Base-by-base conservation (phyloP, 2,329 filamentous ascomycete species). In the Fusarium stilboides region DNA sequence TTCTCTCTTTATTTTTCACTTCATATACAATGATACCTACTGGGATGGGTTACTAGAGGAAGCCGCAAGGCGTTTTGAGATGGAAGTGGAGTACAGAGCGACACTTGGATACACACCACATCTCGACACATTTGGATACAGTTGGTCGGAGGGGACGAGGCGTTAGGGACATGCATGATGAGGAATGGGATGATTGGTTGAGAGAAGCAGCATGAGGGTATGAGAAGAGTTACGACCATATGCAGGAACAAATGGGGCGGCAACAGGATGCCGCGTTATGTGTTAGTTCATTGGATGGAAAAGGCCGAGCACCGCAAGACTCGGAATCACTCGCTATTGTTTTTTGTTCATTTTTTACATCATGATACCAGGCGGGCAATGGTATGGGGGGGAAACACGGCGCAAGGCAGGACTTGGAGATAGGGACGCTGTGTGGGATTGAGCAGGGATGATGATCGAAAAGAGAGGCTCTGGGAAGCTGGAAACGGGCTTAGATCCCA, bases 1-100 rank as follows among this genome's bases (percentile, higher is more conserved):
- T 71, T 57, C 59, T 64, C 68, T 57, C 57, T 68, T 49, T 55
- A 61, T 53, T 51, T 61, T 74, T 74, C 57, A 60, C 47, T 71
- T 76, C 64, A 70, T 70, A 74, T 72, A 71, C 74, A 70, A 78
- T 74, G 75, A 76, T 75, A 78, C 76, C 75, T 72, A 73, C 76
- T 75, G 74, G 77, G 67, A 73, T 77, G 73, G 78, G 75, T 75
- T 62, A 69, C 39, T 78, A 81, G 76, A 81, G 75, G 77, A 77
- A 71, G 80, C 80, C 80, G 80, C 80, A 74, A 83, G 81, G 82
- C 80, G 66, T 64, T 69, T 59, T 44, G 69, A 59, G 66, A 66
- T 65, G 68, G 64, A 59, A 68, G 61, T 68, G 71, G 65, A 56
- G 63, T 68, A 69, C 65, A 68, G 63, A 72, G 71, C 73, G 70